Percentiles rank a stretch among this genome's conserved stretches.
Conservation (phyloP, 345 rosid species). For the Erucastrum elatum region DNA sequence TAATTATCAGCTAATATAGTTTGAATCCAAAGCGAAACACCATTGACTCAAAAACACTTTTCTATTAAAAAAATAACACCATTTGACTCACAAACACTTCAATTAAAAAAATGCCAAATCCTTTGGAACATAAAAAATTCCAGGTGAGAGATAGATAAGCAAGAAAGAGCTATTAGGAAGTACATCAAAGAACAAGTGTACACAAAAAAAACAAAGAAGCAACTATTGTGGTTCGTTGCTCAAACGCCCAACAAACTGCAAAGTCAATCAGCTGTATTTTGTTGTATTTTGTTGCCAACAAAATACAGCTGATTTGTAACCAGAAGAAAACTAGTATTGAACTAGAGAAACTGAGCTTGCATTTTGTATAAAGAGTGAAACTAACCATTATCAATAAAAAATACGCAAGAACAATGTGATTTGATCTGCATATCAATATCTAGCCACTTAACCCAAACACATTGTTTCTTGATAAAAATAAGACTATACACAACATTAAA, state of each 20-base stretch:
- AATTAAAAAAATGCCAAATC: neutral
- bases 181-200: slow-evolving; percentile 26
- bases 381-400: neutral
- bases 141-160: neutral
- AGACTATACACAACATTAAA: neutral
- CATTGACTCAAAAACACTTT: neutral
- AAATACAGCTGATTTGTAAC: no score
- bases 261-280: no score
- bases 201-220: slow-evolving; percentile 33
- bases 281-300: no score
- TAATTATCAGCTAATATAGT: neutral
- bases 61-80: neutral
- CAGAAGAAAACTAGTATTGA: neutral
- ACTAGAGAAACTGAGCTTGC: neutral
- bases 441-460: neutral
- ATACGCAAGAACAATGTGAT: neutral
- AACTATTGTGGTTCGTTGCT: slow-evolving; percentile 30
- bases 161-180: slow-evolving; percentile 15
- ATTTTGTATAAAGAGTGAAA: neutral
- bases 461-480: neutral
- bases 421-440: neutral
- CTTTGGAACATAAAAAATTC: neutral
- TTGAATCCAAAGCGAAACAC: neutral
- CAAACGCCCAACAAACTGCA: slow-evolving; percentile 30
- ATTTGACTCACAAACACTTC: neutral